Base-by-base conservation (phyloP, 768 basidiomycete species). In the Chiua virens region DNA sequence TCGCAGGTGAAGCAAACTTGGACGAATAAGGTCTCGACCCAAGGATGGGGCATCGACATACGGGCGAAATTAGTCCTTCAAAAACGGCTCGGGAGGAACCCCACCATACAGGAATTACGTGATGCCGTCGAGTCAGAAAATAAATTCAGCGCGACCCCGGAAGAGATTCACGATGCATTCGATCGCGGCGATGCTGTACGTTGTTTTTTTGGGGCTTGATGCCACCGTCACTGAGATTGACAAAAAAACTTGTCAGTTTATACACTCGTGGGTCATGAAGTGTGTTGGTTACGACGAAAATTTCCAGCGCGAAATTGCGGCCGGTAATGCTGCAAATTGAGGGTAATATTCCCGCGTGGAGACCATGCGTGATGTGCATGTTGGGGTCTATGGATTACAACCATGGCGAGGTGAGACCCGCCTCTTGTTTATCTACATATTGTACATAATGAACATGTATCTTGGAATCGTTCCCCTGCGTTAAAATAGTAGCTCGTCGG, bases 201-300 rank as follows among this genome's bases (percentile, higher is more conserved):
- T 56, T 7, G 1, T 23, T 34, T 14, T 23, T 15, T 25, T 42
- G 15, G 17, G 13, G 7, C 50, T 40, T 7, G 20, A 2, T 43
- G 14, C 17, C 5, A n/a, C 14, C 1, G n/a, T n/a, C n/a, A n/a
- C n/a, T 20, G 25, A 28, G 39, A 7, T 36, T 59, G 22, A 60
- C 10, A 10, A 10, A 20, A 14, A 3, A 10, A 13, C 17, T 40
- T 15, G 14, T 5, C 30, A 64, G 58, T 21, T 55, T 13, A 55
- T 62, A 7, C 64, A 32, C 32, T 23, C 57, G 21, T 57, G 55
- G 55, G 44, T 22, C 10, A 58, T 61, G 53, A 55, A 45, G 50
- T 61, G 56, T 11, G 41, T 61, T 21, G 61, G 54, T 21, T 66
- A 56, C 22, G 54, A 66, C 35, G 63, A 62, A 21, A 18, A 50